phyloP scores from a whole-genome alignment of 352 stramenopile genomes.

The Pythium aristosporum region DNA sequence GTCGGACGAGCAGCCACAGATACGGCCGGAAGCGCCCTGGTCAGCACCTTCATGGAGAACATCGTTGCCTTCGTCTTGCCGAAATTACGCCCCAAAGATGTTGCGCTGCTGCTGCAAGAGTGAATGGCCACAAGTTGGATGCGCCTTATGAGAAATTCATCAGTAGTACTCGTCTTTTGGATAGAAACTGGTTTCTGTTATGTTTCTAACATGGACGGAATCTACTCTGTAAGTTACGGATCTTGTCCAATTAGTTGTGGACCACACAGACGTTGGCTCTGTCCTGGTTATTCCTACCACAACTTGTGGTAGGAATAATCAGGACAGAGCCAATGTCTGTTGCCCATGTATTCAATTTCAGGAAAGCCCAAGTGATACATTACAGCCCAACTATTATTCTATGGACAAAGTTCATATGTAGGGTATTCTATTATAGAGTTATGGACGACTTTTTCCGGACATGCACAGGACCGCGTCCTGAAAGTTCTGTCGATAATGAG shows the following conservation, averaged over 20 bases:
- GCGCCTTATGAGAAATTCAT: slow-evolving; percentile 14
- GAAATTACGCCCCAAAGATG: not conserved
- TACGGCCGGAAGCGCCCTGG: slow-evolving; percentile 42
- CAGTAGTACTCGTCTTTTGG: not conserved
- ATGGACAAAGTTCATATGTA: too few relatives aligned
- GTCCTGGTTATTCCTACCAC: too few relatives aligned
- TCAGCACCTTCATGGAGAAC: slow-evolving; percentile 51
- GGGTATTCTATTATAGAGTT: too few relatives aligned
- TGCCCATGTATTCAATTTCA: too few relatives aligned
- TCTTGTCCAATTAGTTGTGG: slow-evolving; percentile 2
- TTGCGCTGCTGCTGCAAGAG: slow-evolving; percentile 4
- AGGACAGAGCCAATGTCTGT: too few relatives aligned
- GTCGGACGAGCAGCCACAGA: slow-evolving; percentile 10
- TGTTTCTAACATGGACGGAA: slow-evolving; percentile 9
- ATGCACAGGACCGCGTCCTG: too few relatives aligned
- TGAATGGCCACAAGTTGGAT: slow-evolving; percentile 27
- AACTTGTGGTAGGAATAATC: too few relatives aligned
- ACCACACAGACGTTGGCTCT: too few relatives aligned
- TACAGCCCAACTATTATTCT: too few relatives aligned
- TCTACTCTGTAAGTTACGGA: slow-evolving; percentile 23
- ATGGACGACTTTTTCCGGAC: too few relatives aligned
- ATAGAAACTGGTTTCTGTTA: slow-evolving; percentile 1
- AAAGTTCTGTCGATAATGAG: too few relatives aligned
- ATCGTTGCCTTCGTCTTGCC: not conserved
- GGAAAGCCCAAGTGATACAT: too few relatives aligned